phyloP scores from a whole-genome alignment of 176 grass and related monocot species.

The Typha latifolia region DNA sequence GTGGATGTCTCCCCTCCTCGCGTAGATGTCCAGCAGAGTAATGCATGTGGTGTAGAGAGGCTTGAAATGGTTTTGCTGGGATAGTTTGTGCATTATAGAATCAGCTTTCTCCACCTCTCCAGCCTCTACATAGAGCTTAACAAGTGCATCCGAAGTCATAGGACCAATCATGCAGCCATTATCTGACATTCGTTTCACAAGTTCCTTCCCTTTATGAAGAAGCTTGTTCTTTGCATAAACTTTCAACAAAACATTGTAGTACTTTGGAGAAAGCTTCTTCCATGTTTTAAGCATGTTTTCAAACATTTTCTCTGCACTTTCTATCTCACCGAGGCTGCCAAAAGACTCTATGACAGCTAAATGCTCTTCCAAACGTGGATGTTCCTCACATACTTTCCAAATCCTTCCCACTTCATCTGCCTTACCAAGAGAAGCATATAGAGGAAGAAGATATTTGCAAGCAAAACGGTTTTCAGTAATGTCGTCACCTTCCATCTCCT shows the following conservation, averaged over 20 bases:
- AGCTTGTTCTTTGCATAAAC: slow-evolving; percentile 19
- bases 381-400: slow-evolving; percentile 16
- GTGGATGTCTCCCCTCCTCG: slow-evolving; percentile 16
- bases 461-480: slow-evolving; percentile 5
- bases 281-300: slow-evolving; percentile 9
- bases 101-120: slow-evolving; percentile 23
- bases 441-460: slow-evolving; percentile 17
- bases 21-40: slow-evolving; percentile 6
- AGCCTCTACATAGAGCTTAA: slow-evolving; percentile 15
- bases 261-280: slow-evolving; percentile 12
- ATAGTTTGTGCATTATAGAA: slow-evolving; percentile 10
- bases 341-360: slow-evolving; percentile 21
- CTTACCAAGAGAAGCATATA: slow-evolving; percentile 23
- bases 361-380: slow-evolving; percentile 7
- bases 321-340: slow-evolving; percentile 5
- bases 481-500: slow-evolving; percentile 19
- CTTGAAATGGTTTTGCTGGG: neutral
- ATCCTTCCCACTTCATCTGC: slow-evolving; percentile 25
- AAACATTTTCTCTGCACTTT: slow-evolving; percentile 18
- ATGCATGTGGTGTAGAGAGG: slow-evolving; percentile 17
- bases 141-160: slow-evolving; percentile 17
- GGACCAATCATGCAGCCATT: slow-evolving; percentile 20
- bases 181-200: slow-evolving; percentile 15
- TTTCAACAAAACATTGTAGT: slow-evolving; percentile 13
- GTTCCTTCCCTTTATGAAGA: slow-evolving; percentile 19